phyloP scores from a whole-genome alignment of 1,284 basidiomycete genomes.

The Phellinidium pouzarii region DNA sequence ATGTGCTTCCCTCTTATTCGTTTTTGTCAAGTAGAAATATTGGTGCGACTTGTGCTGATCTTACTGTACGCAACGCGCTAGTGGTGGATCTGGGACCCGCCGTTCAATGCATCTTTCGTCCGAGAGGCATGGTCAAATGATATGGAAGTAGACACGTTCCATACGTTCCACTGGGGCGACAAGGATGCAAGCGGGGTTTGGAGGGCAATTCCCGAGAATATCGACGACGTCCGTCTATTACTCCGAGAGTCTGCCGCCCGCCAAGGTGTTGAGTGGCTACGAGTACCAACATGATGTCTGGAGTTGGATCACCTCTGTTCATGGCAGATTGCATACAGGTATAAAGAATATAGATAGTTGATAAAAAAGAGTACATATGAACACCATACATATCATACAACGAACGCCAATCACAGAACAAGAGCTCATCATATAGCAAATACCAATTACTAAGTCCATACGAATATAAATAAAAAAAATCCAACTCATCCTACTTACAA shows the following conservation, averaged over 20 bases:
- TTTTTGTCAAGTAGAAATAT: not conserved
- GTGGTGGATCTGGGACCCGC: conserved; percentile 46
- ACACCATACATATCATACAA: too few species aligned
- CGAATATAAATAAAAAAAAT: too few species aligned
- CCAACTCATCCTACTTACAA: too few species aligned
- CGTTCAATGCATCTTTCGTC: conserved; percentile 40
- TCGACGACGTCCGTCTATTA: conserved; percentile 33
- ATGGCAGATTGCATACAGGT: not conserved
- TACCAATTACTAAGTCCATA: too few species aligned
- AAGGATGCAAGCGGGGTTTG: conserved; percentile 31
- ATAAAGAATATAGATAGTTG: not conserved
- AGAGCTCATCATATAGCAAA: too few species aligned
- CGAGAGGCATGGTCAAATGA: conserved; percentile 39
- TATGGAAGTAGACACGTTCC: conserved; percentile 44
- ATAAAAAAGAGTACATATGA: not conserved
- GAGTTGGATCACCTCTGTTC: not conserved
- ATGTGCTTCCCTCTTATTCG: conserved; percentile 4
- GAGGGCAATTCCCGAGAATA: conserved; percentile 31
- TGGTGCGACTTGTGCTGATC: not conserved
- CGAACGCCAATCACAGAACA: too few species aligned
- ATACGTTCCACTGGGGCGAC: conserved; percentile 44
- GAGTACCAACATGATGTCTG: not conserved
- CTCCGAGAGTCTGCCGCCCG: conserved; percentile 33
- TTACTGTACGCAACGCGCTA: conserved; percentile 18
- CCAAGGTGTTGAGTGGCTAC: conserved; percentile 26